Conservation (phyloP, 78 protist species). For the Dictyostelium purpureum region DNA sequence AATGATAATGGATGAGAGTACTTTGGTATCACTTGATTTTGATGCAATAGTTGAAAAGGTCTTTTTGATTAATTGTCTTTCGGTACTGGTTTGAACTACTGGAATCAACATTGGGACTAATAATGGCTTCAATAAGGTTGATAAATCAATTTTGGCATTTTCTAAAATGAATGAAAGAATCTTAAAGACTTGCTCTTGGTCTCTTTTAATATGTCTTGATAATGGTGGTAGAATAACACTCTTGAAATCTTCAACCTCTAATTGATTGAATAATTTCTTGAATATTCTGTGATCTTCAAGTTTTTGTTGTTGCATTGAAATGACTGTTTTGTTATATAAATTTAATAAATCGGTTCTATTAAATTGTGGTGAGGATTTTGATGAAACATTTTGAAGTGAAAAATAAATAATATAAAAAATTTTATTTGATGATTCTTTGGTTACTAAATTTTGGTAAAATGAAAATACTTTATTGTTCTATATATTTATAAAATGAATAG, state of each 20-base stretch:
- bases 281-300: conserved; percentile 37
- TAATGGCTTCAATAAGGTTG: neutral
- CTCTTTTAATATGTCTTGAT: conserved; percentile 48
- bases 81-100: neutral
- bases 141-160: conserved; percentile 13
- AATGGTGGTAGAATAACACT: conserved; percentile 22
- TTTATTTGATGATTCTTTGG: neutral
- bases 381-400: neutral
- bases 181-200: conserved; percentile 37
- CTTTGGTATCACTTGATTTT: conserved; percentile 12
- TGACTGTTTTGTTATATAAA: conserved; percentile 31
- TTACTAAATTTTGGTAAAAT: neutral
- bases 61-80: conserved; percentile 6
- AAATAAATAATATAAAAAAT: neutral
- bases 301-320: conserved; percentile 1
- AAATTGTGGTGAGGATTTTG: neutral
- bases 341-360: neutral
- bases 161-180: conserved; percentile 20
- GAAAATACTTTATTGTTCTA: conserved; percentile 7
- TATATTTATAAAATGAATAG: neutral
- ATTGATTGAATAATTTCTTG: neutral
- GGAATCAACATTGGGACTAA: conserved; percentile 49
- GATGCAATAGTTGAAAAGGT: neutral
- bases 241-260: conserved; percentile 31
- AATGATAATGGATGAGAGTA: neutral